Conservation (phyloP, 768 basidiomycete genomes). For the Dendrothele bispora region DNA sequence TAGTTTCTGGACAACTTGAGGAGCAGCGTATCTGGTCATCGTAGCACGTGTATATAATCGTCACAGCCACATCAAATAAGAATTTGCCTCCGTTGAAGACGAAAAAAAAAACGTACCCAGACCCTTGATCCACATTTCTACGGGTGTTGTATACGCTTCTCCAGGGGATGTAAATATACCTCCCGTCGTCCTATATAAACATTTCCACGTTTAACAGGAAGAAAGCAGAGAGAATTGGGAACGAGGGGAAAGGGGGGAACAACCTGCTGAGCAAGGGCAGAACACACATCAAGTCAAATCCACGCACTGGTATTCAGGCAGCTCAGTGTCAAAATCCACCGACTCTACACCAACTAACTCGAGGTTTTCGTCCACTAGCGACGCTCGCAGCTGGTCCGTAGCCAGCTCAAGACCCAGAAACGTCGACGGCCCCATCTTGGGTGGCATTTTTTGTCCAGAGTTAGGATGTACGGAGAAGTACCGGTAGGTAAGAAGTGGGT, state of each 20-base stretch:
- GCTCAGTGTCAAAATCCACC: slow-evolving; percentile 80
- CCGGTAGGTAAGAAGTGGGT: too few species aligned
- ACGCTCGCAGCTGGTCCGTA: slow-evolving; percentile 80
- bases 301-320: slow-evolving; percentile 80
- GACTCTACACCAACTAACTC: slow-evolving; percentile 81
- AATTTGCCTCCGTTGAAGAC: slow-evolving; percentile 59
- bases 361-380: slow-evolving; percentile 79
- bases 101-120: slow-evolving; percentile 58
- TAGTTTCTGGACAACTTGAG: slow-evolving; percentile 71
- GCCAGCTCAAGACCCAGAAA: slow-evolving; percentile 88
- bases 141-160: slow-evolving; percentile 83
- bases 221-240: slow-evolving; percentile 5
- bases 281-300: neutral
- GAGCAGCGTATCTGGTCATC: slow-evolving; percentile 63
- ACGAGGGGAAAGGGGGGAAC: slow-evolving; percentile 9
- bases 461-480: too few species aligned
- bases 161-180: slow-evolving; percentile 86
- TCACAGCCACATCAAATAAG: slow-evolving; percentile 36
- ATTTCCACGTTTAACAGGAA: slow-evolving; percentile 4
- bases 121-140: slow-evolving; percentile 90
- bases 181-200: slow-evolving; percentile 65
- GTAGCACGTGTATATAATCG: neutral
- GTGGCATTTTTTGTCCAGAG: neutral
- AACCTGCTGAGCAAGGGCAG: neutral
- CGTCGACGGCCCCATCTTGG: slow-evolving; percentile 36